phyloP scores from a whole-genome alignment of 768 basidiomycete genomes.

The Lactarius akahatsu region DNA sequence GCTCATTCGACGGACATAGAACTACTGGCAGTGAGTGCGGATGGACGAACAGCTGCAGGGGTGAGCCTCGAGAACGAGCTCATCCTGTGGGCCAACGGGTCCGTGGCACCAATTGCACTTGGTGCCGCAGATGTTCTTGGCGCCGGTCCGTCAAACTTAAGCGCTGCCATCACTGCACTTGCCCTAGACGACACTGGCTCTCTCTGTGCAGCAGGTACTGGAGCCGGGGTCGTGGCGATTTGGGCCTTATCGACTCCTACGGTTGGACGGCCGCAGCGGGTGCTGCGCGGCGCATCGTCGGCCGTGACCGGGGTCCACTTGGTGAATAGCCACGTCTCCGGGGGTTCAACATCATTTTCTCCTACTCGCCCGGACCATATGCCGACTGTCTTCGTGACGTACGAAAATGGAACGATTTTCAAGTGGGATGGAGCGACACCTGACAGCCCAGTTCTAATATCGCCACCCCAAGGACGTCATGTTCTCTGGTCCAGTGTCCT shows the following conservation, averaged over 20 bases:
- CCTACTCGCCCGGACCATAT: constrained; percentile 27
- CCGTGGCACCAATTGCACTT: constrained; percentile 44
- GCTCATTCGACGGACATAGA: constrained; percentile 81
- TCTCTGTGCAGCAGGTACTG: constrained; percentile 71
- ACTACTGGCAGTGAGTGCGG: constrained; percentile 65
- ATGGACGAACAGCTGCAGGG: constrained; percentile 64
- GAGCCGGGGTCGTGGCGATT: constrained; percentile 59
- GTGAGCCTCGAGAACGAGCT: constrained; percentile 81
- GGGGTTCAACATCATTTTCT: constrained; percentile 29
- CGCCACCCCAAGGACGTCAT: constrained; percentile 43
- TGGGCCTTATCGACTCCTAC: constrained; percentile 52
- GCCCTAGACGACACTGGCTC: constrained; percentile 60
- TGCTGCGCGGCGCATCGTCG: constrained; percentile 43
- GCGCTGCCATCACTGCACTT: constrained; percentile 56
- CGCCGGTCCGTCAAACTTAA: constrained; percentile 47
- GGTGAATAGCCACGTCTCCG: constrained; percentile 26
- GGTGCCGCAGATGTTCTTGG: constrained; percentile 53
- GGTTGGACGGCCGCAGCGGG: constrained; percentile 43
- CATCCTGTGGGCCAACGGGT: constrained; percentile 59
- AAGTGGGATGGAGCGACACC: constrained; percentile 48
- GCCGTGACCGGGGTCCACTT: constrained; percentile 56
- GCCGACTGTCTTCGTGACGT: constrained; percentile 34
- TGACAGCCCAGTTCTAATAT: constrained; percentile 39
- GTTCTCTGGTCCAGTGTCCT: constrained; percentile 52
- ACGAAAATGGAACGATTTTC: constrained; percentile 58